Evolutionary conservation across 2,329 filamentous ascomycete species (phyloP).

Genomic region (Sclerotinia minor): DNA sequence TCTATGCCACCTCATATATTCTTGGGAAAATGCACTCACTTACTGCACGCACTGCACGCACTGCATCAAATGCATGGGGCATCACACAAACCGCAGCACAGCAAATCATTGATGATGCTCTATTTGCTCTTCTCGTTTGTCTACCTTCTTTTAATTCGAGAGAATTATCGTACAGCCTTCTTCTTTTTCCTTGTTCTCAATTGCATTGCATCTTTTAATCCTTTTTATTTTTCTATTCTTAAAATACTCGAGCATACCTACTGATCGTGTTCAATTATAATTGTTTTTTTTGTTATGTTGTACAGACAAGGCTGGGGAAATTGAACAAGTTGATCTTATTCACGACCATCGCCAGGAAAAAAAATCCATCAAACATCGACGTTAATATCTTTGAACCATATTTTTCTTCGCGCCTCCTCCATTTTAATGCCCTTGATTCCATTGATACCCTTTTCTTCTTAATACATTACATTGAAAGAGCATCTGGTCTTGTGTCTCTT

Average conservation of each 20-base stretch:
- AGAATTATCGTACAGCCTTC: conserved; percentile 15
- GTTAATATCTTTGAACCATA: conserved; percentile 3
- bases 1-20: conserved; percentile 17
- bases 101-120: conserved; percentile 7
- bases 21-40: not conserved
- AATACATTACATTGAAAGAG: conserved; percentile 33
- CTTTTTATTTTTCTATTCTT: not conserved
- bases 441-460: conserved; percentile 35
- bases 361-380: conserved; percentile 15
- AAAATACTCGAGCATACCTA: not conserved
- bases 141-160: conserved; percentile 1
- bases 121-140: conserved; percentile 11
- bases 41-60: not conserved
- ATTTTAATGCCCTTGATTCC: conserved; percentile 29
- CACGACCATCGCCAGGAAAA: not conserved
- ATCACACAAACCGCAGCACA: conserved; percentile 14
- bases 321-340: conserved; percentile 6
- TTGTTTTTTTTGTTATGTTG: not conserved
- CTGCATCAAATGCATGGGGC: conserved; percentile 1
- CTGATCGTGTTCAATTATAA: conserved; percentile 11
- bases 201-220: conserved; percentile 6
- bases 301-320: conserved; percentile 2
- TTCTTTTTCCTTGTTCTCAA: not conserved
- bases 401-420: not conserved
- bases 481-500: conserved; percentile 34